phyloP scores from a whole-genome alignment of 495 filamentous ascomycete genomes.

The Oidiodendron maius region DNA sequence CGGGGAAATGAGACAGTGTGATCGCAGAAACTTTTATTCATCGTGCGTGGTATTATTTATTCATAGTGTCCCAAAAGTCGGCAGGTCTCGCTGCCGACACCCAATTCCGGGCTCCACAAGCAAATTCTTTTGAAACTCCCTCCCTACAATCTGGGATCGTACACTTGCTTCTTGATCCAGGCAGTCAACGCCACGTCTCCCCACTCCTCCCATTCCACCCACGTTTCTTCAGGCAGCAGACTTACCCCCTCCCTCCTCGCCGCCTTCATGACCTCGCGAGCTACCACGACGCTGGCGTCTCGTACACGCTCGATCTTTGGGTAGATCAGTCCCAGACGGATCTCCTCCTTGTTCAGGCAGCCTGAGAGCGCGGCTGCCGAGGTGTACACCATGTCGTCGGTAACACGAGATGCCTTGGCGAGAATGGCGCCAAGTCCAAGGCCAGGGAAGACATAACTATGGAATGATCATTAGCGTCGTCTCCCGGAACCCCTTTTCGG shows the following conservation, averaged over 20 bases:
- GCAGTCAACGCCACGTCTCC: constrained; percentile 68
- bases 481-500: constrained; percentile 17
- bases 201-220: constrained; percentile 81
- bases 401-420: constrained; percentile 79
- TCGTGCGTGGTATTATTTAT: too few species aligned
- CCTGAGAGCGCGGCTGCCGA: constrained; percentile 76
- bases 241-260: constrained; percentile 58
- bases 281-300: constrained; percentile 81
- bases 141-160: constrained; percentile 65
- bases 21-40: too few species aligned
- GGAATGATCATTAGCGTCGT: constrained; percentile 28
- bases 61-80: too few species aligned
- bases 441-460: constrained; percentile 87
- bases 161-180: constrained; percentile 77
- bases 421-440: constrained; percentile 94
- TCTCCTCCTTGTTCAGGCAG: constrained; percentile 73
- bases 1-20: too few species aligned
- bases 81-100: too few species aligned
- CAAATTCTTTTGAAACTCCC: too few species aligned
- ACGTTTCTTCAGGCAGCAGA: constrained; percentile 55
- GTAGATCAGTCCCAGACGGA: constrained; percentile 79
- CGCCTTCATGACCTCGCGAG: constrained; percentile 87
- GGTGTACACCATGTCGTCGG: constrained; percentile 93
- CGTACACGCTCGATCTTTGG: constrained; percentile 89
- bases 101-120: too few species aligned